These are phyloP conservation scores for Euphorbia pulcherrima DNA, from an alignment of 345 rosid genomes.

Conservation along the genomic window DNA sequence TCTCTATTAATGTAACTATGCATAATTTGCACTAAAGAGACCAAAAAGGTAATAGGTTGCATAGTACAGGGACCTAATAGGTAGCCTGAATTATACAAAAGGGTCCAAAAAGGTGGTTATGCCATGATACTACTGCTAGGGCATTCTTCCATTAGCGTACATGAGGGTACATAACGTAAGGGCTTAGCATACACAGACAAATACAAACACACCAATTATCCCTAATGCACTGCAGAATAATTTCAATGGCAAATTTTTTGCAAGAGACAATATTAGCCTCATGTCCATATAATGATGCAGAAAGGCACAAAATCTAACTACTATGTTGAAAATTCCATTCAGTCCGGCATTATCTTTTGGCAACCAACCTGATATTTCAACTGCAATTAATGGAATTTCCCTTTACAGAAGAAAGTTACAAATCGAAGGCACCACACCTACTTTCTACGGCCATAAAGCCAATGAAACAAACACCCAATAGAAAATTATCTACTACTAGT, in stretches of 20 bases:
- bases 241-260: not conserved
- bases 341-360: not conserved
- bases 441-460: not conserved
- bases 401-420: not conserved
- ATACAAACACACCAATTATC: not conserved
- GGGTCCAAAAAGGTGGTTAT: no score
- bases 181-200: not conserved
- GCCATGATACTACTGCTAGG: not conserved
- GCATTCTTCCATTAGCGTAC: not conserved
- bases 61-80: no score
- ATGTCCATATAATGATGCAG: not conserved
- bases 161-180: not conserved
- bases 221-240: not conserved
- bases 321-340: not conserved
- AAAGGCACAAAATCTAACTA: not conserved
- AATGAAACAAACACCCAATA: not conserved
- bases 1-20: no score
- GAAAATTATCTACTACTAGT: not conserved
- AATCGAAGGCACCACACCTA: not conserved
- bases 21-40: no score
- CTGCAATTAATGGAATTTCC: not conserved
- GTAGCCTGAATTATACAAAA: no score
- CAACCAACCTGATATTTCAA: not conserved
- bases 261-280: not conserved
- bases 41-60: no score